phyloP scores from a whole-genome alignment of 2,329 filamentous ascomycete species.

The Macrophomina tecta region DNA sequence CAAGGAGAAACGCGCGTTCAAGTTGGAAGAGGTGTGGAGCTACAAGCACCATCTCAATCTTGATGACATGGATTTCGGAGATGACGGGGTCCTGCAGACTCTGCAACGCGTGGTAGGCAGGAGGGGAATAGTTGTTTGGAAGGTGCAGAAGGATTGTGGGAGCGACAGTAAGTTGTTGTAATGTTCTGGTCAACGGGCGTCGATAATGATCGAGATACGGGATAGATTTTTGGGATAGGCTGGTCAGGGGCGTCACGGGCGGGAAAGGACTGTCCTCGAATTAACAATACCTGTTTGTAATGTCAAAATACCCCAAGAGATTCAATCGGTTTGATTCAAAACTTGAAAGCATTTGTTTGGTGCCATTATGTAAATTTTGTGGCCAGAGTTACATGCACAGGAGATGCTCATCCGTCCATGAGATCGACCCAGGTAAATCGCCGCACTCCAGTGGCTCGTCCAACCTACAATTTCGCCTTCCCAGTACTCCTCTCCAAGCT shows the following conservation, averaged over 20 bases:
- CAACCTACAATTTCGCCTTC: constrained; percentile 26
- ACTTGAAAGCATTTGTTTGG: neutral
- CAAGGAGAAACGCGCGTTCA: constrained; percentile 50
- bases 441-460: neutral
- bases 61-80: constrained; percentile 79
- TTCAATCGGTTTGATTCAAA: neutral
- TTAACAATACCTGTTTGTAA: constrained; percentile 4
- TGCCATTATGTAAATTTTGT: neutral
- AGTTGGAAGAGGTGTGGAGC: constrained; percentile 74
- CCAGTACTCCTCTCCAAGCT: constrained; percentile 18
- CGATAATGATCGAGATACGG: neutral
- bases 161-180: neutral
- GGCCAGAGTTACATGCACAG: neutral
- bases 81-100: constrained; percentile 77
- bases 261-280: neutral
- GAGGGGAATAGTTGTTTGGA: constrained; percentile 54
- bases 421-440: too few relatives aligned
- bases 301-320: constrained; percentile 1
- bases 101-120: constrained; percentile 67
- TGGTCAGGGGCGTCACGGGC: neutral
- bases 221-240: neutral
- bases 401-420: too few relatives aligned
- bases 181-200: neutral
- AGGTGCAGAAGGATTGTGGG: constrained; percentile 47
- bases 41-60: constrained; percentile 73